A percentile compares a stretch with the other conserved stretches of the same genome.
Evolutionary conservation across 306 rosid genomes (phyloP).

Genomic region (Vigna trinervia): DNA sequence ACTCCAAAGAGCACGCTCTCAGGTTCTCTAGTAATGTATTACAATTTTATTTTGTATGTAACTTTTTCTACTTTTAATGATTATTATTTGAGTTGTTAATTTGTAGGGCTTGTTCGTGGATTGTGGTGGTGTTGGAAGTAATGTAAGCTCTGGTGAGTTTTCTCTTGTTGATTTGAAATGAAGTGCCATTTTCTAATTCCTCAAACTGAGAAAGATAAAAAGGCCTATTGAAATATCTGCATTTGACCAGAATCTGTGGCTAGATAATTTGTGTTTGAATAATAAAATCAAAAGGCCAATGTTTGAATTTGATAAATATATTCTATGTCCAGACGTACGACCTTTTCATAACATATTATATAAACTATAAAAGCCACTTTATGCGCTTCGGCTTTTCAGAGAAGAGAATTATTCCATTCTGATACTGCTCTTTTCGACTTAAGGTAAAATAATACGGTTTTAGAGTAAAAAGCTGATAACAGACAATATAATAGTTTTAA

Average conservation of each 20-base stretch:
- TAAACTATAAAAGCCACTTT: constrained; percentile 32
- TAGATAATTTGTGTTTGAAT: constrained; percentile 40
- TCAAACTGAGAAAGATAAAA: constrained; percentile 12
- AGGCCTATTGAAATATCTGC: not conserved
- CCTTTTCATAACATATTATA: constrained; percentile 43
- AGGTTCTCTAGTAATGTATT: constrained; percentile 57
- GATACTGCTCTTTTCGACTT: constrained; percentile 41
- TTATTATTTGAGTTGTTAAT: constrained; percentile 27
- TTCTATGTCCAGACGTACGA: constrained; percentile 27
- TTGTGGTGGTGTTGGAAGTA: constrained; percentile 67
- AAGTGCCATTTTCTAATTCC: not conserved
- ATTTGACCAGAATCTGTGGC: constrained; percentile 44
- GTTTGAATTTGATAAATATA: constrained; percentile 33
- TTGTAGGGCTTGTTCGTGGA: constrained; percentile 73
- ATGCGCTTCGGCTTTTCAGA: constrained; percentile 44
- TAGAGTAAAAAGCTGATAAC: not conserved
- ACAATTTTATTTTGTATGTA: not conserved
- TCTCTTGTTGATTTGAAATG: not conserved
- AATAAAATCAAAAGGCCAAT: constrained; percentile 3
- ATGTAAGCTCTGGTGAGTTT: constrained; percentile 75
- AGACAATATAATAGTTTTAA: not conserved
- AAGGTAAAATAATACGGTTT: constrained; percentile 14
- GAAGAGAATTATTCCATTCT: constrained; percentile 48
- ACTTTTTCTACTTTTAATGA: not conserved
- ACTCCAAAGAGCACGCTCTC: constrained; percentile 87